Evolutionary conservation across 257 asterid species (phyloP).

Genomic region (Solanum megistacrolobum): DNA sequence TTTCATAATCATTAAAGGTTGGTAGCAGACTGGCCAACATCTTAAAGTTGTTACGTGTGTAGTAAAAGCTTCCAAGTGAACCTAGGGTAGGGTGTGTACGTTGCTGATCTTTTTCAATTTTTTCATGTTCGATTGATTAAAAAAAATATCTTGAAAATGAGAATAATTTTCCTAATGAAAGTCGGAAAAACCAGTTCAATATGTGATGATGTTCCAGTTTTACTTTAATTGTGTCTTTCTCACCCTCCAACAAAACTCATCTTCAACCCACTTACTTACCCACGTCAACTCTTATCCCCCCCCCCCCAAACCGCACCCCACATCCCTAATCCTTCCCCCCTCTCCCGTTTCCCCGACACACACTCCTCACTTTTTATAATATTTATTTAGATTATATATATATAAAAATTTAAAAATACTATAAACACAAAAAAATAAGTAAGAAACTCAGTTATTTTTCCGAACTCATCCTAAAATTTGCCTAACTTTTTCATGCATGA

Average conservation of each 20-base stretch:
- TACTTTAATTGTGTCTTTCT: background rate
- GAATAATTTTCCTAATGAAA: too few species aligned
- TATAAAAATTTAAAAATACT: background rate
- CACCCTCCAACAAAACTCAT: background rate
- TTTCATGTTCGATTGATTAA: background rate
- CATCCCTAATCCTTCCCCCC: background rate
- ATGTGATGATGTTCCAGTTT: background rate
- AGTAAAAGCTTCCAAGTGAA: background rate
- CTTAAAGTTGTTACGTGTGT: background rate
- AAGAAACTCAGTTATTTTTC: background rate
- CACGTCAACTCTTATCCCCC: background rate
- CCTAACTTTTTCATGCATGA: background rate
- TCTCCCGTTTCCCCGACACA: too few species aligned
- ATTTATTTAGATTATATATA: background rate
- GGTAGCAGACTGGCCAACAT: background rate
- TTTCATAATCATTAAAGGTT: background rate
- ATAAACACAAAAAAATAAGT: background rate
- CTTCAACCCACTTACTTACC: too few species aligned
- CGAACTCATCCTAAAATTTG: background rate
- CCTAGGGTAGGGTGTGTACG: too few species aligned
- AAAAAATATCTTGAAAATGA: background rate
- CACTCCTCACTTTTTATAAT: rapidly evolving
- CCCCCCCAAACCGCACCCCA: background rate
- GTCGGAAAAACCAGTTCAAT: background rate
- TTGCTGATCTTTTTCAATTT: background rate